Percentiles rank a stretch among this genome's conserved stretches.
Conservation (phyloP, 305 asterid species). For the Solanum chacoense region DNA sequence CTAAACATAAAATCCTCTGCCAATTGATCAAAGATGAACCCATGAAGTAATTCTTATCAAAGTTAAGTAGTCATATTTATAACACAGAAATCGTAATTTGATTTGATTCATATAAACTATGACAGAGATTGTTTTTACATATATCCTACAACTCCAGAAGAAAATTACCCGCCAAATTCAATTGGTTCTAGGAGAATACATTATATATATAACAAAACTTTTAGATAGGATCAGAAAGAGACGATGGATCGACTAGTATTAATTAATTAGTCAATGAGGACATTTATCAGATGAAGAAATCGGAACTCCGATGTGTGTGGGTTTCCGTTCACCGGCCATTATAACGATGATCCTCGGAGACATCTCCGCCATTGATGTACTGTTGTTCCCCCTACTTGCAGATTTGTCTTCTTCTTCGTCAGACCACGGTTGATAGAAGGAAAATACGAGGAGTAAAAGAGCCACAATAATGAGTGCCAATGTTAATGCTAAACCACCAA, state of each 20-base stretch:
- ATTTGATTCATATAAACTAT: not conserved
- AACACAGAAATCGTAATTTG: not conserved
- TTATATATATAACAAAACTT: not conserved
- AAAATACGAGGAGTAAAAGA: not conserved
- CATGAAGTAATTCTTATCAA: not conserved
- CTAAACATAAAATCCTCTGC: not conserved
- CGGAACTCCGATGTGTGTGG: constrained; percentile 51
- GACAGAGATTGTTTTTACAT: not conserved
- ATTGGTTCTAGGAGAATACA: not conserved
- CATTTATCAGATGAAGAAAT: not conserved
- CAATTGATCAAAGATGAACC: not conserved
- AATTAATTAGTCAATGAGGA: not conserved
- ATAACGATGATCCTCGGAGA: constrained; percentile 40
- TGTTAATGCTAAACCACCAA: not conserved
- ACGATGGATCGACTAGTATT: not conserved
- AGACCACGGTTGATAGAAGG: not conserved
- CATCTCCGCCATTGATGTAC: constrained; percentile 11
- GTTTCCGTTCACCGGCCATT: constrained; percentile 58
- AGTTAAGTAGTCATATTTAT: not conserved
- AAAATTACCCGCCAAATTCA: not conserved
- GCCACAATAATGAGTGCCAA: not conserved
- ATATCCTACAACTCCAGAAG: not conserved
- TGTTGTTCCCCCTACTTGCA: not conserved
- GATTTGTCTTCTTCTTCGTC: constrained; percentile 1
- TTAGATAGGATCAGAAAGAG: not conserved